Percentiles rank a stretch among this genome's conserved stretches.
These are phyloP conservation scores for Circinella minor DNA, from an alignment of 371 early-diverging fungal genomes.

Conservation along the genomic window DNA sequence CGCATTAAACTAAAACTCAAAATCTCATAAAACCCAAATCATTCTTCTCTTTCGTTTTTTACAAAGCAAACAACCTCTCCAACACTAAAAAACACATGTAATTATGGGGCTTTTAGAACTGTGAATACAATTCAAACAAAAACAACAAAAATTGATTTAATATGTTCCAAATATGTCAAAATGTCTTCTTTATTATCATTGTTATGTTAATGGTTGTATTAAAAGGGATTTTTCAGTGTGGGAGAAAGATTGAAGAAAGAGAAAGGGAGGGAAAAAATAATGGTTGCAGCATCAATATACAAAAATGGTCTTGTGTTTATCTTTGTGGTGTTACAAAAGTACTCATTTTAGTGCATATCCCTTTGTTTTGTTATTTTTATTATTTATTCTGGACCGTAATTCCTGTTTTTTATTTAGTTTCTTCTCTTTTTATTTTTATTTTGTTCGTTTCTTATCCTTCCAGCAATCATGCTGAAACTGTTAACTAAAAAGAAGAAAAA, in stretches of 20 bases:
- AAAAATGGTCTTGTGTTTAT: constrained; percentile 7
- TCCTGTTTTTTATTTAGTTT: background rate
- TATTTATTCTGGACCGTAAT: constrained; percentile 1
- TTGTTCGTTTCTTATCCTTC: background rate
- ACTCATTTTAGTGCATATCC: constrained; percentile 6
- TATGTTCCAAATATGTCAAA: background rate
- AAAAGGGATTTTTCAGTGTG: too few relatives aligned
- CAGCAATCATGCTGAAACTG: constrained; percentile 15
- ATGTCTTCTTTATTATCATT: too few relatives aligned
- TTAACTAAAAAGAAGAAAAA: constrained; percentile 23
- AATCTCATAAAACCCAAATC: too few relatives aligned
- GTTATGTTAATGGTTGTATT: too few relatives aligned
- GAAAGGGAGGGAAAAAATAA: background rate
- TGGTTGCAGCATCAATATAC: background rate
- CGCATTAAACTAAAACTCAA: background rate
- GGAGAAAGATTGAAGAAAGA: background rate
- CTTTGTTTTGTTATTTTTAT: constrained; percentile 12
- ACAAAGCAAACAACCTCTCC: background rate
- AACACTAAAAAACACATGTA: background rate
- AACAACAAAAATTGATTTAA: background rate
- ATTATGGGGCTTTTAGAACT: constrained; percentile 7
- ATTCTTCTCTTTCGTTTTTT: too few relatives aligned
- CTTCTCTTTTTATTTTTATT: background rate
- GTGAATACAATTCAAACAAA: constrained; percentile 2
- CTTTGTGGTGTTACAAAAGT: background rate